Evolutionary conservation across 31 red algal species (phyloP), one percentile per base, ranked within the genome.

Genomic region (Asparagopsis taxiformis): DNA sequence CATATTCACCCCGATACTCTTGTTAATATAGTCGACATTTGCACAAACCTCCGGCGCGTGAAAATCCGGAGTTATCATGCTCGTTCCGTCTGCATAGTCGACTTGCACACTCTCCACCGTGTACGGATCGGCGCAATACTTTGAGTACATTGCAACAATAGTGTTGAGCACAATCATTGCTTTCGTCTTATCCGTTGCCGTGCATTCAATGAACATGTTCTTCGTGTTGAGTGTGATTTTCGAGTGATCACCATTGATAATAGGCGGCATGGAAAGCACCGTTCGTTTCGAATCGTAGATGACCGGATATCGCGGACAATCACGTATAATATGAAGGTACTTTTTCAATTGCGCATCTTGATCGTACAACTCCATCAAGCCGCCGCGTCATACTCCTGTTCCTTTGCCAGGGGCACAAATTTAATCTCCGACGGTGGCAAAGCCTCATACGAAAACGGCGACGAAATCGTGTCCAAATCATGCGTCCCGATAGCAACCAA

Each of bases 151-250:
- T 9, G 89, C 80, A 25, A 95, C 81, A 16, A 99, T 37, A 15
- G 85, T 93, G 75, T 93, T 90, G 25, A 99, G 72, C 31, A 95
- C 97, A 39, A 93, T 79, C 20, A 62, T 82, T 6, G 89, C 90
- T 48, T 99, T 99, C 31, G 82, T 92, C 59, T 70, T 65, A 48
- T 99, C 97, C 7, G 92, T 99, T 31, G 89, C 97, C 2, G 97
- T 99, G 74, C 97, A 95, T 57, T 99, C 92, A 31, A 99, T 95
- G 20, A 99, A 72, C 76, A 99, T 93, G 52, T 99, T 93, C 36
- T 20, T 87, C 19, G 97, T 99, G 55, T 71, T 72, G 25, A 84
- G 24, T 4, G 87, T 92, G 19, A 99, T 83, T 68, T 99, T 99
- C 48, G 66, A 79, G 13, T 77, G 76, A 41, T 96, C 92, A 19